These are phyloP conservation scores for Yamadazyma laniorum DNA, from an alignment of 805 yeast genomes.

Conservation along the genomic window DNA sequence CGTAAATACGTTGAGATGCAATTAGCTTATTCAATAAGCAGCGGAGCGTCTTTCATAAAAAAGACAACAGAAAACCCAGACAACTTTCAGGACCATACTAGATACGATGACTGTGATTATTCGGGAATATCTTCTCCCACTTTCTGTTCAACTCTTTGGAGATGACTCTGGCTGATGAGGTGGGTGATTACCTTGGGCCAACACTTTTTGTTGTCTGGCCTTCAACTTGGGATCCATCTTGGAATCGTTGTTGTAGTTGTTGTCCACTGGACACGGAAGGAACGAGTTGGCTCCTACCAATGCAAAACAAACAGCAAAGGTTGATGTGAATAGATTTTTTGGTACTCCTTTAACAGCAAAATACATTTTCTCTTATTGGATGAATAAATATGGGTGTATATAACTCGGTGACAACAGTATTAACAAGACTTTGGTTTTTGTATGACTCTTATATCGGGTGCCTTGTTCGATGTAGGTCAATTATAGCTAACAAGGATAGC, in stretches of 20 bases:
- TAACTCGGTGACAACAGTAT: too few species aligned
- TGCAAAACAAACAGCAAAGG: slow-evolving; percentile 66
- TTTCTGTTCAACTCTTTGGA: background rate
- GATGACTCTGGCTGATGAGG: background rate
- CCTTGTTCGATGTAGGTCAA: too few species aligned
- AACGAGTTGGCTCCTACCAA: slow-evolving; percentile 55
- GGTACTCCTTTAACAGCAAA: slow-evolving; percentile 16
- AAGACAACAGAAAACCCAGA: too few species aligned
- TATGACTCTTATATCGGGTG: too few species aligned
- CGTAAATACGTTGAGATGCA: background rate
- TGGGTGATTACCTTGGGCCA: background rate
- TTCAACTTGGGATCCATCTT: slow-evolving; percentile 30
- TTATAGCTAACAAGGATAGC: too few species aligned
- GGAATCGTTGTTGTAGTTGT: slow-evolving; percentile 41
- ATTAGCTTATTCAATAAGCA: too few species aligned
- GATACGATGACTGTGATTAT: too few species aligned
- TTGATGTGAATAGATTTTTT: slow-evolving; percentile 55
- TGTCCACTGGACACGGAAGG: slow-evolving; percentile 45
- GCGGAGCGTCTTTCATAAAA: too few species aligned
- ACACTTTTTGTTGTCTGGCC: background rate
- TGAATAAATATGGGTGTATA: background rate
- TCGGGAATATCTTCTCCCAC: too few species aligned
- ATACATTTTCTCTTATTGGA: slow-evolving; percentile 10
- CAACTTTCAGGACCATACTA: too few species aligned
- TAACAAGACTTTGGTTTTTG: too few species aligned